Evolutionary conservation across 148 eudicot genomes (phyloP).

Genomic region (Diospyros kaki): DNA sequence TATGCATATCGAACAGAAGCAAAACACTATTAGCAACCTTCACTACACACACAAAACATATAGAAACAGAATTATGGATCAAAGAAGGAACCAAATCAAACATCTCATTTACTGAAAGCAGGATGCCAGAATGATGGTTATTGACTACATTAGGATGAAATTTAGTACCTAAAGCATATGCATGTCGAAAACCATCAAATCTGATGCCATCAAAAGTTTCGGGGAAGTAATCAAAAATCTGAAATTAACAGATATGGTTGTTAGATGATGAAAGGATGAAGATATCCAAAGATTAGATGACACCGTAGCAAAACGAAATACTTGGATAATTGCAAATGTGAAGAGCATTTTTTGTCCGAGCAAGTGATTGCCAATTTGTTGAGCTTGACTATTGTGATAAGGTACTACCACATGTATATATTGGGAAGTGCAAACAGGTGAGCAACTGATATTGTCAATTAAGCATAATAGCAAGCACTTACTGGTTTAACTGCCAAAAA

Average conservation of each 20-base stretch:
- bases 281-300: neutral
- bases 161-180: constrained; percentile 59
- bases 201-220: constrained; percentile 40
- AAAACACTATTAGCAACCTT: neutral
- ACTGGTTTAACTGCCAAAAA: constrained; percentile 50
- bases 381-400: no score
- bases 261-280: neutral
- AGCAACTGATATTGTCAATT: neutral
- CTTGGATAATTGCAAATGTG: no score
- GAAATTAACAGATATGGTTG: constrained; percentile 17
- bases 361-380: no score
- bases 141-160: neutral
- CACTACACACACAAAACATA: neutral
- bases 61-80: neutral
- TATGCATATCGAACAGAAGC: neutral
- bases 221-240: constrained; percentile 55
- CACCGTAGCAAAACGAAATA: no score
- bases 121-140: neutral
- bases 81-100: neutral
- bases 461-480: constrained; percentile 17
- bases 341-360: no score
- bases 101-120: neutral
- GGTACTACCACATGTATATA: neutral
- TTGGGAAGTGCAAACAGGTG: neutral
- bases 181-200: constrained; percentile 53